Evolutionary conservation across 2,329 filamentous ascomycete species (phyloP).

Genomic region (Corniculantispora saksenae): DNA sequence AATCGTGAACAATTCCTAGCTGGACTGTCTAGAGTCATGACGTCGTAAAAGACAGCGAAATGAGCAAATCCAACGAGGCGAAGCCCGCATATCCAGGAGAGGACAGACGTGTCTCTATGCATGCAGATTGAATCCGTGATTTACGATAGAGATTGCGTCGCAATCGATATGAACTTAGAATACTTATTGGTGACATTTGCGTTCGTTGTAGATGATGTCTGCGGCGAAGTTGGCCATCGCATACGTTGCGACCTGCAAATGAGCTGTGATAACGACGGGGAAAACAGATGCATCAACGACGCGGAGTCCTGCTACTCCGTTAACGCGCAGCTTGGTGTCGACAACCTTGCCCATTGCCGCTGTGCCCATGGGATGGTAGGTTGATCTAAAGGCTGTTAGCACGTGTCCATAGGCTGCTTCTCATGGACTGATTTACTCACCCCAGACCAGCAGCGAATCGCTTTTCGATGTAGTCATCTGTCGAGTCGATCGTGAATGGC

Average conservation of each 20-base stretch:
- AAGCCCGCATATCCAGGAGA: too few relatives aligned
- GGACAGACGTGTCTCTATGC: too few relatives aligned
- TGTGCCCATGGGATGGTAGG: slow-evolving; percentile 32
- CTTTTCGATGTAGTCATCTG: slow-evolving; percentile 32
- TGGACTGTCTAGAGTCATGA: not conserved
- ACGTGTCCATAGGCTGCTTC: not conserved
- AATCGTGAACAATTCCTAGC: not conserved
- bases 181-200: slow-evolving; percentile 2
- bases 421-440: not conserved
- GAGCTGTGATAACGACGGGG: slow-evolving; percentile 35
- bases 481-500: slow-evolving; percentile 24
- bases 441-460: slow-evolving; percentile 24
- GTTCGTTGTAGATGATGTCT: slow-evolving; percentile 45
- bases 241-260: slow-evolving; percentile 52
- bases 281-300: slow-evolving; percentile 42
- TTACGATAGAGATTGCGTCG: too few relatives aligned
- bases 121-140: too few relatives aligned
- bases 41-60: not conserved
- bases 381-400: slow-evolving; percentile 22
- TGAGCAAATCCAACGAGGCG: not conserved
- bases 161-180: too few relatives aligned
- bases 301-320: slow-evolving; percentile 38
- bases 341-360: slow-evolving; percentile 48
- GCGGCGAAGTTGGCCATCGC: slow-evolving; percentile 61
- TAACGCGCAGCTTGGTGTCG: slow-evolving; percentile 38